Evolutionary conservation across 208 protist species (phyloP), one percentile per base, ranked within the genome.

Genomic region (Endotrypanum monterogeii): DNA sequence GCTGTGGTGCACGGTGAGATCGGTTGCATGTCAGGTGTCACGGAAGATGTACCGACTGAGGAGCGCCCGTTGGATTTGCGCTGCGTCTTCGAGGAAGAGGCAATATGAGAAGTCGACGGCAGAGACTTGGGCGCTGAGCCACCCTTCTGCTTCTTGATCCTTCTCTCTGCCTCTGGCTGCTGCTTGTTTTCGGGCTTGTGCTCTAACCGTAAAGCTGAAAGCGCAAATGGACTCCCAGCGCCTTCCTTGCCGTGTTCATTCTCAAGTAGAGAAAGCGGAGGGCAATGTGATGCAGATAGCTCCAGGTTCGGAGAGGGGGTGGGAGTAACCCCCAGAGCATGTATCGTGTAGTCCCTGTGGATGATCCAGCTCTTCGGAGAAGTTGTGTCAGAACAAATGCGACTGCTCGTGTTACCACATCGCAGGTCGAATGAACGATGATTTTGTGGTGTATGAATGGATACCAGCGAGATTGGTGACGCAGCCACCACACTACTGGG

Each of bases 1-100:
- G 75, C 69, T 37, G 75, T 70, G 39, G 67, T 50, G 62, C 60
- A 66, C 35, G 25, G 75, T 44, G 62, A 65, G 44, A 9, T 80
- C n/a, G 69, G 44, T 44, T 68, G 63, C 35, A 35, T 44, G 5
- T 73, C 62, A 44, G 41, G 20, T 61, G 44, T 12, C 63, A 51
- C 61, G 5, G 32, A 30, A 25, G 44, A 60, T n/a, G 58, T 12
- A 2, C 4, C 44, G 16, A 18, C 20, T 25, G 35, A 50, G 48
- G 67, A 5, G n/a, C 44, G 60, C 18, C 18, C 56, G 28, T 12
- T 41, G 28, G 41, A 48, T 25, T 35, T 54, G 14, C 41, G 56
- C 11, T 69, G 67, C 30, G 25, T 12, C 28, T 25, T 32, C 25
- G 51, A 23, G 30, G 54, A 44, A 32, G 37, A 23, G 44, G 8